These are phyloP conservation scores for Termitomyces sp. DNA, from an alignment of 768 basidiomycete genomes.

Conservation along the genomic window DNA sequence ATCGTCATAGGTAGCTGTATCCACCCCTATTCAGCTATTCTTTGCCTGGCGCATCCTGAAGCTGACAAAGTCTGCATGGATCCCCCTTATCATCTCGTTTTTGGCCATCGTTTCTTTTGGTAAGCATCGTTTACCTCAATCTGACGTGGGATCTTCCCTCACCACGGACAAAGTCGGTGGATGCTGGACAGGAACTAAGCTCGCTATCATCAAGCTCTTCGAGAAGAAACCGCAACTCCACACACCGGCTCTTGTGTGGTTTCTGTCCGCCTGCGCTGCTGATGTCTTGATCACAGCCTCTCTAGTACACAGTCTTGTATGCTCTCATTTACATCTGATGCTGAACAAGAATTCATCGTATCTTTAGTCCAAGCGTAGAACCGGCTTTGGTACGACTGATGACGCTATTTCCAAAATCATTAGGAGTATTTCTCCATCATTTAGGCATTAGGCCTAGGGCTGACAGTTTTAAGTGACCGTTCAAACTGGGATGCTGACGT, in stretches of 20 bases:
- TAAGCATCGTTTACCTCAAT: neutral
- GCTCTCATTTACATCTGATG: neutral
- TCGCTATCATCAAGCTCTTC: slow-evolving; percentile 21
- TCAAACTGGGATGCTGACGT: slow-evolving; percentile 38
- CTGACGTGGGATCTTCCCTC: neutral
- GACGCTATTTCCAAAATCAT: slow-evolving; percentile 28
- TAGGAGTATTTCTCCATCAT: slow-evolving; percentile 16
- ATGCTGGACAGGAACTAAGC: slow-evolving; percentile 22
- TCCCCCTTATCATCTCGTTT: slow-evolving; percentile 10
- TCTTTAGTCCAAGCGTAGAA: slow-evolving; percentile 27
- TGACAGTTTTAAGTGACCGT: slow-evolving; percentile 26
- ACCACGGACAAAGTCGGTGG: slow-evolving; percentile 14
- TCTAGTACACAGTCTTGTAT: slow-evolving; percentile 37
- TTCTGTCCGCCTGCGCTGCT: slow-evolving; percentile 34
- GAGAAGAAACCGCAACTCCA: slow-evolving; percentile 23
- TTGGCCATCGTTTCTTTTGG: slow-evolving; percentile 1
- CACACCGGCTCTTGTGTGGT: slow-evolving; percentile 34
- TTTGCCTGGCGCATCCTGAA: slow-evolving; percentile 16
- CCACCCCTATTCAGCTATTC: slow-evolving; percentile 19
- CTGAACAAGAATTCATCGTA: neutral
- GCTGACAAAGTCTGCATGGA: slow-evolving; percentile 13
- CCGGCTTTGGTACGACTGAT: slow-evolving; percentile 30
- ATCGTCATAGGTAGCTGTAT: slow-evolving; percentile 12
- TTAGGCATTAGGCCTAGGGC: neutral
- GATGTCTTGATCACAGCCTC: slow-evolving; percentile 42